Conservation (phyloP, 495 filamentous ascomycete species). For the Trichoderma virens region DNA sequence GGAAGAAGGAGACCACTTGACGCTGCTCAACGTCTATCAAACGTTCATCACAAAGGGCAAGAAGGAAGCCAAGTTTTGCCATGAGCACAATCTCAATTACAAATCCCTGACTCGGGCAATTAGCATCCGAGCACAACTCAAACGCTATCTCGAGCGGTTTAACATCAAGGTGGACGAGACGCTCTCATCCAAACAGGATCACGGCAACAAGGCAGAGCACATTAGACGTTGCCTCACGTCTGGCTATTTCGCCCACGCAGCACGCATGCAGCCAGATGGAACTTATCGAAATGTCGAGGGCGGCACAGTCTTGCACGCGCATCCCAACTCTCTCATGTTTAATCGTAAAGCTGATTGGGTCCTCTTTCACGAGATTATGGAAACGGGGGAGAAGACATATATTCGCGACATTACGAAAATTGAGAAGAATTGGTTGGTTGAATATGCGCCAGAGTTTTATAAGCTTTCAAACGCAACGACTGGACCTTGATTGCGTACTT, state of each 20-base stretch:
- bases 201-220: constrained; percentile 51
- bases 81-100: constrained; percentile 79
- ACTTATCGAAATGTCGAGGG: constrained; percentile 78
- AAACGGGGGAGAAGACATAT: constrained; percentile 82
- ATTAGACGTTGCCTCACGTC: constrained; percentile 82
- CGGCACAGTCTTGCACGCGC: constrained; percentile 66
- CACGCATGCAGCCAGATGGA: constrained; percentile 91
- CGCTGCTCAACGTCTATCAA: constrained; percentile 88
- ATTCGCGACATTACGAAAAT: constrained; percentile 90
- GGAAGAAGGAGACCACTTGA: constrained; percentile 93
- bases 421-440: constrained; percentile 81
- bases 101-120: constrained; percentile 75
- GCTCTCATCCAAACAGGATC: constrained; percentile 17
- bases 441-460: constrained; percentile 86
- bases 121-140: constrained; percentile 78
- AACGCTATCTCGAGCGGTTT: constrained; percentile 79
- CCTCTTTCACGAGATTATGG: constrained; percentile 90
- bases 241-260: constrained; percentile 93
- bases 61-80: constrained; percentile 81
- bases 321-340: constrained; percentile 93
- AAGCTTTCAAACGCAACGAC: constrained; percentile 20
- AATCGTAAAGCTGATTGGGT: constrained; percentile 98
- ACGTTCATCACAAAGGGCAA: constrained; percentile 79
- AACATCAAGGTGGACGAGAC: constrained; percentile 63
- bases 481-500: not conserved